Conservation (phyloP, 2,329 filamentous ascomycete species). For the Cytospora leucostoma region DNA sequence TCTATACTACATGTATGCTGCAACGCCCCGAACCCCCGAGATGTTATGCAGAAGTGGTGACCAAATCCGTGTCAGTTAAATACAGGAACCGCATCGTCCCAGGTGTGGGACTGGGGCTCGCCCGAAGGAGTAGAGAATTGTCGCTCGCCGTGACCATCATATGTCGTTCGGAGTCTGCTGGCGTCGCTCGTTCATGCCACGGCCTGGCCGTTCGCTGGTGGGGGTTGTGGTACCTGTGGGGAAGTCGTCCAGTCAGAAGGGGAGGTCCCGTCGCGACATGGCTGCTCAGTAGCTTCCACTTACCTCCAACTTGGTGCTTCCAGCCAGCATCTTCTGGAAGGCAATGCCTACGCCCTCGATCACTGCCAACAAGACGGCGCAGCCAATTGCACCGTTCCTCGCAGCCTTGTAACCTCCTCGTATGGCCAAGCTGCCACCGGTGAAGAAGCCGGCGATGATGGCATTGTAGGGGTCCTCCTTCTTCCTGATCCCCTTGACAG, state of each 20-base stretch:
- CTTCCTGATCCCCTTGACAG: conserved; percentile 88
- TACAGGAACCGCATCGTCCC: conserved; percentile 13
- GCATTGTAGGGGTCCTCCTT: conserved; percentile 99
- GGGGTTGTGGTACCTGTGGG: conserved; percentile 23
- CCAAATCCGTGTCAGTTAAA: conserved; percentile 20
- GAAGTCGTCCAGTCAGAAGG: background rate
- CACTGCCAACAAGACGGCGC: conserved; percentile 88
- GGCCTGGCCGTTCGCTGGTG: conserved; percentile 17
- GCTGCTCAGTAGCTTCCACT: conserved; percentile 30
- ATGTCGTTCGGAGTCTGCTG: background rate
- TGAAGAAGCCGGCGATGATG: conserved; percentile 97
- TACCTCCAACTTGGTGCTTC: conserved; percentile 81
- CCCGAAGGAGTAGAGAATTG: conserved; percentile 24
- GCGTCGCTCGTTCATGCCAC: conserved; percentile 14
- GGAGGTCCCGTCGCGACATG: background rate
- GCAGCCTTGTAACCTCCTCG: conserved; percentile 90
- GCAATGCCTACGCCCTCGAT: conserved; percentile 98
- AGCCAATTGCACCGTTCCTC: conserved; percentile 93
- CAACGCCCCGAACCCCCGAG: conserved; percentile 24
- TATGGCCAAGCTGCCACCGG: conserved; percentile 86
- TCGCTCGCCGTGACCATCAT: background rate
- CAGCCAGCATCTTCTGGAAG: conserved; percentile 91
- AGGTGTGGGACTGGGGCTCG: background rate
- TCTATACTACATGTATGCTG: conserved; percentile 26
- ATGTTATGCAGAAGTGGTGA: conserved; percentile 24